These are phyloP conservation scores for Mucor ambiguus DNA, from an alignment of 371 early-diverging fungal genomes.

Conservation along the genomic window DNA sequence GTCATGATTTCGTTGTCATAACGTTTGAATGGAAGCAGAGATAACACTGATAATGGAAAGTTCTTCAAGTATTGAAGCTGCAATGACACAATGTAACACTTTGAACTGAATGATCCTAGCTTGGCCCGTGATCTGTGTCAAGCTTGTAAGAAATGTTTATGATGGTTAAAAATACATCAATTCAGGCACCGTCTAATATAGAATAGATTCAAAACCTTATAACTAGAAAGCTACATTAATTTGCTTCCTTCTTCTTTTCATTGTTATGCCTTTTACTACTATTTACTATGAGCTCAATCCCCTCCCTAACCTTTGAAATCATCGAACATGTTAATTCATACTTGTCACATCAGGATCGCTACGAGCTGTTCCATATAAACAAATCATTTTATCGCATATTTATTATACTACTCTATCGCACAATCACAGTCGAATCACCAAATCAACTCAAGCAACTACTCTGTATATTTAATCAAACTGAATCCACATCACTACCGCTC, in stretches of 20 bases:
- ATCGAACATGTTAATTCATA: conserved; percentile 14
- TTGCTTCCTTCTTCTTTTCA: conserved; percentile 6
- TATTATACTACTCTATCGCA: conserved; percentile 12
- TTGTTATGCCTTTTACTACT: neutral
- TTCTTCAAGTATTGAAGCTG: too few species aligned
- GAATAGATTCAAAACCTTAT: neutral
- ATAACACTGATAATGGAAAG: too few species aligned
- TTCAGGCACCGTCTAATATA: conserved; percentile 4
- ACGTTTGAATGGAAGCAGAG: neutral
- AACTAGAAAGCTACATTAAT: neutral
- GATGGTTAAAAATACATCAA: neutral
- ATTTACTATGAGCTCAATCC: neutral
- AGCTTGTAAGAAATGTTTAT: neutral
- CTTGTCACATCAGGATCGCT: conserved; percentile 3
- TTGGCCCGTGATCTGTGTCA: too few species aligned
- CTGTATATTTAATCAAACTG: neutral
- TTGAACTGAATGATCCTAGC: too few species aligned
- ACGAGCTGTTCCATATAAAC: conserved; percentile 5
- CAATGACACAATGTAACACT: too few species aligned
- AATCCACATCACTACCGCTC: neutral
- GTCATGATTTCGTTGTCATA: neutral
- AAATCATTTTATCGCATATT: conserved; percentile 7
- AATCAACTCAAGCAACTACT: conserved; percentile 14
- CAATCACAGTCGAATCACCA: conserved; percentile 6
- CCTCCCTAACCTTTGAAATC: conserved; percentile 18